Base-by-base conservation (phyloP, 2,329 filamentous ascomycete species). In the Tetracladium maxilliforme region DNA sequence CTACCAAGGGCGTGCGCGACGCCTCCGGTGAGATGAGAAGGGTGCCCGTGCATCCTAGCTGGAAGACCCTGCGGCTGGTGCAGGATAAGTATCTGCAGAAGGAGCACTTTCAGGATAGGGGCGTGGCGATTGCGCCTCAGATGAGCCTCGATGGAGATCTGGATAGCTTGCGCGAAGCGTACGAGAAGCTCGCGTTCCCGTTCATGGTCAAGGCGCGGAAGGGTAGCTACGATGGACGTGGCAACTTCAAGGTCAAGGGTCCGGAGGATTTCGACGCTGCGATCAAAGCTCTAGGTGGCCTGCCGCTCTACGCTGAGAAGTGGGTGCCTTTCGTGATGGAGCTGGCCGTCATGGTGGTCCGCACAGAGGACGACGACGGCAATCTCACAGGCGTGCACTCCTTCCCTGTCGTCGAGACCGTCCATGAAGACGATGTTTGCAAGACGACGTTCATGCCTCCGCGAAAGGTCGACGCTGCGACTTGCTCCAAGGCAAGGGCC, bases 81-180 rank as follows among this genome's bases (percentile, higher is more conserved):
- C 87, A 94, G 57, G 83, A 95, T 57, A 95, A 95, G 57, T 94
- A 70, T 46, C 58, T 70, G 33, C 87, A 95, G 48, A 94, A 95
- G 53, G 67, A 79, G 46, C 76, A 92, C 45, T 61, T 94, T 28
- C 55, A 59, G 22, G 59, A 66, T 33, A 58, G 70, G 33, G 70
- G 64, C 1, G 72, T 94, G 6, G 71, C 76, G 13, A 75, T 83
- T 30, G 79, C 82, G 2, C 63, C 71, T 22, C 92, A 23, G 62
- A 68, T 8, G 28, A 46, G 43, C 4, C 59, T 52, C 3, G 54
- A 62, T n/a, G 58, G 61, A 24, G 66, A 69, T 27, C 52, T 58
- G 6, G 54, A 61, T 19, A 73, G 73, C 9, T 54, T 94, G 38
- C 56, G 66, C 36, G 56, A 66, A 19, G 70, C 79, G 19, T 73